Evolutionary conservation across 2,329 filamentous ascomycete species (phyloP).

Genomic region (Stemphylium vesicarium): DNA sequence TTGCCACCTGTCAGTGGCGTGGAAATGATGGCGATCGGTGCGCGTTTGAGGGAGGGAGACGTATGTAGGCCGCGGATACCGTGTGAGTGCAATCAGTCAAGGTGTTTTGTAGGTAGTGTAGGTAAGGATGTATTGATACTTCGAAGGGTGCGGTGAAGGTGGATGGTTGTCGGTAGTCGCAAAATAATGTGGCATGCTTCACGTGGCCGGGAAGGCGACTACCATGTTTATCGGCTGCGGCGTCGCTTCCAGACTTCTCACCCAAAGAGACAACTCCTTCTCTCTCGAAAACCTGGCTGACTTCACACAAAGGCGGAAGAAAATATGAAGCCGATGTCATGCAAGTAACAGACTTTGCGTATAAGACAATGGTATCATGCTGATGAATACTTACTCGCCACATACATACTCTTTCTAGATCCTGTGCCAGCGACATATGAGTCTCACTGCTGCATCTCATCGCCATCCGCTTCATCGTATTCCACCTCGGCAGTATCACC

Average conservation of each 20-base stretch:
- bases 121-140: neutral
- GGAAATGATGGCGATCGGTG: neutral
- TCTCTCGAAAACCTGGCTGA: too few relatives aligned
- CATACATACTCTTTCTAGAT: neutral
- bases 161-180: neutral
- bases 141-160: too few relatives aligned
- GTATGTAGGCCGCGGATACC: neutral
- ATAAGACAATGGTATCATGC: too few relatives aligned
- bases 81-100: neutral
- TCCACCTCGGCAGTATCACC: conserved; percentile 28
- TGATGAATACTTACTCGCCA: too few relatives aligned
- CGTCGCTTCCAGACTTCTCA: too few relatives aligned
- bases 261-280: too few relatives aligned
- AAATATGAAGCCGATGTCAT: too few relatives aligned
- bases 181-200: neutral
- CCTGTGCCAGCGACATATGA: neutral
- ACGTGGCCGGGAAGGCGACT: neutral
- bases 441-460: conserved; percentile 37
- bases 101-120: neutral
- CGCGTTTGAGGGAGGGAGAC: neutral
- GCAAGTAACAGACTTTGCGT: too few relatives aligned
- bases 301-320: too few relatives aligned
- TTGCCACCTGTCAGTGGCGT: neutral
- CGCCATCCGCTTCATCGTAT: conserved; percentile 26
- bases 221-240: too few relatives aligned